These are phyloP conservation scores for Malassezia equina DNA, from an alignment of 1,284 basidiomycete genomes.

Conservation along the genomic window DNA sequence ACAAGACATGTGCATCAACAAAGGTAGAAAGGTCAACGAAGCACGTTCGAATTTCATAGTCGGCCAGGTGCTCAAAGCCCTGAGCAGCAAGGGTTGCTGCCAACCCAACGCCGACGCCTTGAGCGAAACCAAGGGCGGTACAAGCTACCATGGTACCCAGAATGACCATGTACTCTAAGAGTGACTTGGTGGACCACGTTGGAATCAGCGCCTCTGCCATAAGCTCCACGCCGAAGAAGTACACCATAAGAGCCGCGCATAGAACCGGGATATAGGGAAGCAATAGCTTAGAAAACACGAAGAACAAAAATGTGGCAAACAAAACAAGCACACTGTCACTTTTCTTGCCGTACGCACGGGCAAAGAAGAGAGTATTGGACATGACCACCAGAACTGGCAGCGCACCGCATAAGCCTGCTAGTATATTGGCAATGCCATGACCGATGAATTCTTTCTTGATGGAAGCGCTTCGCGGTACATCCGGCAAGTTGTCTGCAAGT, in stretches of 20 bases:
- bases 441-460: slow-evolving; percentile 8
- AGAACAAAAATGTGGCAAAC: neutral
- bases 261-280: slow-evolving; percentile 5
- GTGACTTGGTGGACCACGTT: slow-evolving; percentile 3
- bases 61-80: slow-evolving; percentile 9
- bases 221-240: slow-evolving; percentile 8
- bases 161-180: slow-evolving; percentile 9
- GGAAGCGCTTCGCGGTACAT: neutral
- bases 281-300: slow-evolving; percentile 4
- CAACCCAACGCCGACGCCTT: slow-evolving; percentile 5
- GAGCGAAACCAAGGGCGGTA: slow-evolving; percentile 8
- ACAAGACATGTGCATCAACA: neutral
- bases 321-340: neutral
- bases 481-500: neutral
- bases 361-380: slow-evolving; percentile 8
- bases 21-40: neutral
- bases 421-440: slow-evolving; percentile 3
- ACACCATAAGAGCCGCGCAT: slow-evolving; percentile 9
- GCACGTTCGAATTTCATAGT: slow-evolving; percentile 11
- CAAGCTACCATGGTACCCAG: slow-evolving; percentile 6
- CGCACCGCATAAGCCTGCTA: neutral
- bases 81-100: slow-evolving; percentile 7
- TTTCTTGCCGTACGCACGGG: neutral
- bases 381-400: slow-evolving; percentile 4
- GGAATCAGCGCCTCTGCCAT: slow-evolving; percentile 12